phyloP scores from a whole-genome alignment of 2,329 filamentous ascomycete genomes.

The Xylaria arbuscula region DNA sequence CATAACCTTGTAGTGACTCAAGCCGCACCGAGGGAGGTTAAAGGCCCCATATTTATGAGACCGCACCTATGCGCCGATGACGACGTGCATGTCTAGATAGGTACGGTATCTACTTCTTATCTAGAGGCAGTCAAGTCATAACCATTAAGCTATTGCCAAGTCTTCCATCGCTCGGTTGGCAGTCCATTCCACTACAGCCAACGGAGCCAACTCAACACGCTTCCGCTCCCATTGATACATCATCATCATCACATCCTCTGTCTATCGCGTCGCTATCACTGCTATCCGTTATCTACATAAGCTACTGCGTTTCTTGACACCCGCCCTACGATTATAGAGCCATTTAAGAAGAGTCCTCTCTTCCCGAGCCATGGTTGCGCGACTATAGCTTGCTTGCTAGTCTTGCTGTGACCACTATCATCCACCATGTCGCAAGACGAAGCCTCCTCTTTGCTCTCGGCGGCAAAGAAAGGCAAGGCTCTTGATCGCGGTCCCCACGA shows the following conservation, averaged over 20 bases:
- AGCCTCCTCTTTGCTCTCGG: slow-evolving; percentile 31
- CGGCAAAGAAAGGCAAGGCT: slow-evolving; percentile 46
- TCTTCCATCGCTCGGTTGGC: background rate
- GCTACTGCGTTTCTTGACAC: background rate
- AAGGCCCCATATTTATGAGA: slow-evolving; percentile 4
- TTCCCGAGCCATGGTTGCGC: slow-evolving; percentile 23
- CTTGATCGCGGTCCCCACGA: slow-evolving; percentile 41
- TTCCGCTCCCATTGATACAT: background rate
- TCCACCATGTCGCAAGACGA: slow-evolving; percentile 35
- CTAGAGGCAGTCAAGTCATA: too few species aligned
- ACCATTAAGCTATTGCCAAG: slow-evolving; percentile 14
- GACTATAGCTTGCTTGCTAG: slow-evolving; percentile 20
- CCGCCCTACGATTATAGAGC: slow-evolving; percentile 2
- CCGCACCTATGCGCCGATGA: slow-evolving; percentile 28
- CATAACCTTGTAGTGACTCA: background rate
- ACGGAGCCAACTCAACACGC: slow-evolving; percentile 6
- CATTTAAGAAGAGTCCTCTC: background rate
- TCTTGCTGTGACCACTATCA: slow-evolving; percentile 10
- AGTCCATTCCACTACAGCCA: slow-evolving; percentile 2
- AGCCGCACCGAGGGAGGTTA: background rate
- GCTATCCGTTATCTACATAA: background rate
- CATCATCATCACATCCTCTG: background rate
- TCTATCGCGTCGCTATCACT: background rate
- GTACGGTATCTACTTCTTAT: background rate
- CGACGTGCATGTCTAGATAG: slow-evolving; percentile 24